Evolutionary conservation across 306 rosid genomes (phyloP).

Genomic region (Glycine latifolia): DNA sequence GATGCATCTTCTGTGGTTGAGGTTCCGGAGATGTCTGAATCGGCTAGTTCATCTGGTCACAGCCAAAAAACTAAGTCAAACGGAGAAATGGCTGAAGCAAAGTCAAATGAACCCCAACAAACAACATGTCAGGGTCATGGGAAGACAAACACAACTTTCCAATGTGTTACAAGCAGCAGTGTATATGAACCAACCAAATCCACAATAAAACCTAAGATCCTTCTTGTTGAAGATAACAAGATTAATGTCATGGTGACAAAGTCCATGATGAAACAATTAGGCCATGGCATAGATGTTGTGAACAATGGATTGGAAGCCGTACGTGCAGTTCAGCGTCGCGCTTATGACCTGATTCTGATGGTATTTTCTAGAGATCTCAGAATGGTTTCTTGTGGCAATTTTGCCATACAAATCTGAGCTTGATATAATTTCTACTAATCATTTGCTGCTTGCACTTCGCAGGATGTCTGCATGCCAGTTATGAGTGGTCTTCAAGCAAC

Average conservation of each 20-base stretch:
- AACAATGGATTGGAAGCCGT: conserved; percentile 83
- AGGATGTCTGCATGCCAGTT: conserved; percentile 90
- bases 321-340: conserved; percentile 63
- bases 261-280: conserved; percentile 86
- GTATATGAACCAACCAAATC: conserved; percentile 46
- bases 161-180: conserved; percentile 37
- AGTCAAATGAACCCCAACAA: conserved; percentile 46
- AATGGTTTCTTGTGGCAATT: neutral
- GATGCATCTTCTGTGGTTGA: conserved; percentile 49
- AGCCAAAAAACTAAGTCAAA: conserved; percentile 35
- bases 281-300: conserved; percentile 74
- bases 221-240: conserved; percentile 88
- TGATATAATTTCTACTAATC: conserved; percentile 20
- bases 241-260: conserved; percentile 82
- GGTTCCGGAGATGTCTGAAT: conserved; percentile 51
- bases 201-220: conserved; percentile 64
- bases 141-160: conserved; percentile 47
- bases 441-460: conserved; percentile 24
- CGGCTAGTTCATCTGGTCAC: conserved; percentile 54
- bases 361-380: conserved; percentile 49
- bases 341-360: conserved; percentile 74
- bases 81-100: neutral
- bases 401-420: neutral
- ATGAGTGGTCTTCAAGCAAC: conserved; percentile 92
- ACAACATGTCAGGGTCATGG: conserved; percentile 53